Evolutionary conservation across 495 filamentous ascomycete species (phyloP).

Genomic region (Haplographium delicatum): DNA sequence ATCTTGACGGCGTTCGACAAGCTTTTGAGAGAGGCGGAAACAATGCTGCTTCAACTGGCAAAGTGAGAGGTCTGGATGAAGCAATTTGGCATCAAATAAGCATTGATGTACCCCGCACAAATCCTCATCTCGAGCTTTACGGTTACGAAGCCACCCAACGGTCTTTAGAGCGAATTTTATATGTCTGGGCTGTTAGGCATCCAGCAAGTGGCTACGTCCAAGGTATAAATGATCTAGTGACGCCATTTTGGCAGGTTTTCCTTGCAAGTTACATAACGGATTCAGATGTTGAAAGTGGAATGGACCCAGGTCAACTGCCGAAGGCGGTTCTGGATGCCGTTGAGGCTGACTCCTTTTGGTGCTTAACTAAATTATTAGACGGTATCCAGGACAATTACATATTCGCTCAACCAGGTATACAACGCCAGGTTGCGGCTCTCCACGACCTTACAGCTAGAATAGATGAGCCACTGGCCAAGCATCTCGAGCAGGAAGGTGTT

Average conservation of each 20-base stretch:
- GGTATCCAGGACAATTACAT: slow-evolving; percentile 99
- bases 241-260: slow-evolving; percentile 97
- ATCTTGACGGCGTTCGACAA: slow-evolving; percentile 90
- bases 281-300: slow-evolving; percentile 83
- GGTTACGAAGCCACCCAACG: slow-evolving; percentile 93
- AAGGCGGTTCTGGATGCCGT: slow-evolving; percentile 90
- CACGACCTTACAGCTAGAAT: slow-evolving; percentile 87
- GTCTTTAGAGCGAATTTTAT: slow-evolving; percentile 88
- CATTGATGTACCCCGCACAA: slow-evolving; percentile 95
- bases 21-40: slow-evolving; percentile 76
- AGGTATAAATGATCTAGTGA: slow-evolving; percentile 96
- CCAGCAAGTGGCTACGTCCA: slow-evolving; percentile 97
- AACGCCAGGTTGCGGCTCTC: slow-evolving; percentile 83
- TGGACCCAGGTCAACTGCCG: slow-evolving; percentile 94
- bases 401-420: slow-evolving; percentile 92
- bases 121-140: slow-evolving; percentile 91
- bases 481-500: slow-evolving; percentile 82
- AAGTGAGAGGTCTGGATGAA: slow-evolving; percentile 80
- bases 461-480: slow-evolving; percentile 75
- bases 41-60: slow-evolving; percentile 37
- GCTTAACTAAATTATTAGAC: slow-evolving; percentile 90
- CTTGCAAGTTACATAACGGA: slow-evolving; percentile 90
- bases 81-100: slow-evolving; percentile 98
- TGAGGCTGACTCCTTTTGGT: slow-evolving; percentile 98
- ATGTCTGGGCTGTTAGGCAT: slow-evolving; percentile 96